A percentile compares a stretch with the other conserved stretches of the same genome.
Conservation (phyloP, 2,329 filamentous ascomycete species). For the Exophiala bonariae region DNA sequence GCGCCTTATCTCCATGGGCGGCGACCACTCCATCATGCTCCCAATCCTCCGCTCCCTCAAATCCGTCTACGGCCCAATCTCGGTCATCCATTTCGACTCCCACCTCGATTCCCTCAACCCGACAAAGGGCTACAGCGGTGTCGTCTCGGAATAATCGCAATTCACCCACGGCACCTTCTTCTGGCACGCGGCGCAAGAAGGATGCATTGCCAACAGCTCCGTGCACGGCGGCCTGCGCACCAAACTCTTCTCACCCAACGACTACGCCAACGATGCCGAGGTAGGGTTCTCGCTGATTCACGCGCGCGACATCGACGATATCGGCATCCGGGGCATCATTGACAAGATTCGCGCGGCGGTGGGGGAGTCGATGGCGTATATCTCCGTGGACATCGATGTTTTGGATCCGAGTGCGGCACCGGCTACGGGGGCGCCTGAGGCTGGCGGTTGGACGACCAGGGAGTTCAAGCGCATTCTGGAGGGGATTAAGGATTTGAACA, state of each 20-base stretch:
- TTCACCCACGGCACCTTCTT: slow-evolving; percentile 91
- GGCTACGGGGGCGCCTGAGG: slow-evolving; percentile 83
- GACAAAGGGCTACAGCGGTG: neutral
- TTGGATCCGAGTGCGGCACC: slow-evolving; percentile 69
- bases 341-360: slow-evolving; percentile 47
- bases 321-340: slow-evolving; percentile 48
- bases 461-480: slow-evolving; percentile 81
- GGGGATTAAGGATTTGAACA: slow-evolving; percentile 76
- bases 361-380: slow-evolving; percentile 65
- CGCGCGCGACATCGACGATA: slow-evolving; percentile 51
- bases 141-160: slow-evolving; percentile 53
- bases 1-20: slow-evolving; percentile 72
- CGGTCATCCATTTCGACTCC: slow-evolving; percentile 73
- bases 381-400: slow-evolving; percentile 74
- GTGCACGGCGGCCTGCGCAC: slow-evolving; percentile 83
- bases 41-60: slow-evolving; percentile 67
- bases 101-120: slow-evolving; percentile 61
- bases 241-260: slow-evolving; percentile 47
- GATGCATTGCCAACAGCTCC: slow-evolving; percentile 69
- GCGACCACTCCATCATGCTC: slow-evolving; percentile 70
- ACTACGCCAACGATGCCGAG: neutral
- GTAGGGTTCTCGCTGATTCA: slow-evolving; percentile 52
- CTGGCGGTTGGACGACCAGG: slow-evolving; percentile 84
- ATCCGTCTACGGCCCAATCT: slow-evolving; percentile 62
- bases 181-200: slow-evolving; percentile 79